Evolutionary conservation across 257 asterid species (phyloP).

Genomic region (Ocimum tenuiflorum): DNA sequence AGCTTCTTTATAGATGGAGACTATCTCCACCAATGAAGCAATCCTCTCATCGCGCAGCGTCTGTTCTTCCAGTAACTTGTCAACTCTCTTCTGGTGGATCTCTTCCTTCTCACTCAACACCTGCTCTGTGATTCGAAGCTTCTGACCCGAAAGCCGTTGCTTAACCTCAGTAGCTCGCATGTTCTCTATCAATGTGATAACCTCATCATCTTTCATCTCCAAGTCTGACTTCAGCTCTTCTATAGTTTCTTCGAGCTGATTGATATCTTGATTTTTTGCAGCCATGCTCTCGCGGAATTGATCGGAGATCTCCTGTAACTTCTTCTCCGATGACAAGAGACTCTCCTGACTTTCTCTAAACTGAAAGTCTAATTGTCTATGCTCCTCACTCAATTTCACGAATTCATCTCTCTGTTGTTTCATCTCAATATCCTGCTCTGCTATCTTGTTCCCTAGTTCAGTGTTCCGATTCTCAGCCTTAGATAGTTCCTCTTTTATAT

Average conservation of each 20-base stretch:
- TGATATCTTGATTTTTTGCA: constrained; percentile 39
- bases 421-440: constrained; percentile 25
- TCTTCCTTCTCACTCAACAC: constrained; percentile 58
- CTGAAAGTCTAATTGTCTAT: constrained; percentile 33
- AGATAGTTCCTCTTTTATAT: constrained; percentile 43
- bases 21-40: constrained; percentile 28
- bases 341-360: constrained; percentile 33
- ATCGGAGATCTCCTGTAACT: constrained; percentile 38
- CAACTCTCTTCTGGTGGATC: constrained; percentile 41
- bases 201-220: constrained; percentile 76
- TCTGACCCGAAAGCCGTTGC: constrained; percentile 64
- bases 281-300: constrained; percentile 38
- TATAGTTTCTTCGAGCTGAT: constrained; percentile 42
- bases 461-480: background rate
- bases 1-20: constrained; percentile 43
- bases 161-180: constrained; percentile 66
- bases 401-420: constrained; percentile 39
- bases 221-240: constrained; percentile 62
- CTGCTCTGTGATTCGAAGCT: constrained; percentile 76
- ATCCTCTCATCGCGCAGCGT: constrained; percentile 38
- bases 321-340: constrained; percentile 36
- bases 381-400: constrained; percentile 40
- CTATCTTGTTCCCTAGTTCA: background rate
- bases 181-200: constrained; percentile 48
- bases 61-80: constrained; percentile 44